These are phyloP conservation scores for Amaranthus palmeri DNA, from an alignment of 148 eudicot genomes.

Conservation along the genomic window DNA sequence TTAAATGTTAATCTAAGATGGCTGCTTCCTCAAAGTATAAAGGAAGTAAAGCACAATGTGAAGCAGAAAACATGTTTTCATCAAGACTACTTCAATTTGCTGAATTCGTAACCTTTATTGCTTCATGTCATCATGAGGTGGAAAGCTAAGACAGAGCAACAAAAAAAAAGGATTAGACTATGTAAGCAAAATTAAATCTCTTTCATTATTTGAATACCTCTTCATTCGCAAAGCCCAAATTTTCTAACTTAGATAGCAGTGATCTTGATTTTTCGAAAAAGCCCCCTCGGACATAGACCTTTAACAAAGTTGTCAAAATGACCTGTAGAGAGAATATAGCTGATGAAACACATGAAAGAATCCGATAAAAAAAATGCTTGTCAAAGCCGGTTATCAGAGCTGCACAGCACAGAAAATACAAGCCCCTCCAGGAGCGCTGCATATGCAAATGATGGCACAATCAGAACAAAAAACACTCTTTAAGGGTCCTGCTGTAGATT, in stretches of 20 bases:
- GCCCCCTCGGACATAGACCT: conserved; percentile 78
- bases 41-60: not conserved
- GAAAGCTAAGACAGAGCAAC: too few species aligned
- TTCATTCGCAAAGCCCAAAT: conserved; percentile 68
- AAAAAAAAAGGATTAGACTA: too few species aligned
- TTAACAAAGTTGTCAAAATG: conserved; percentile 70
- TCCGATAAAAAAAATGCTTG: not conserved
- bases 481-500: too few species aligned
- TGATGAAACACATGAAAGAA: not conserved
- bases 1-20: too few species aligned
- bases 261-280: conserved; percentile 70
- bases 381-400: not conserved
- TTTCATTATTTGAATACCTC: conserved; percentile 44
- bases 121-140: not conserved
- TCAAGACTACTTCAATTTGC: not conserved
- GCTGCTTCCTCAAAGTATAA: too few species aligned
- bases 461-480: too few species aligned
- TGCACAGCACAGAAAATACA: not conserved
- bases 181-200: not conserved
- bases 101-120: not conserved
- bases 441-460: too few species aligned
- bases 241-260: conserved; percentile 59
- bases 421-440: not conserved
- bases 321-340: conserved; percentile 52
- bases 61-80: not conserved